These are phyloP conservation scores for Brettanomyces bruxellensis DNA, from an alignment of 805 yeast genomes.

Conservation along the genomic window DNA sequence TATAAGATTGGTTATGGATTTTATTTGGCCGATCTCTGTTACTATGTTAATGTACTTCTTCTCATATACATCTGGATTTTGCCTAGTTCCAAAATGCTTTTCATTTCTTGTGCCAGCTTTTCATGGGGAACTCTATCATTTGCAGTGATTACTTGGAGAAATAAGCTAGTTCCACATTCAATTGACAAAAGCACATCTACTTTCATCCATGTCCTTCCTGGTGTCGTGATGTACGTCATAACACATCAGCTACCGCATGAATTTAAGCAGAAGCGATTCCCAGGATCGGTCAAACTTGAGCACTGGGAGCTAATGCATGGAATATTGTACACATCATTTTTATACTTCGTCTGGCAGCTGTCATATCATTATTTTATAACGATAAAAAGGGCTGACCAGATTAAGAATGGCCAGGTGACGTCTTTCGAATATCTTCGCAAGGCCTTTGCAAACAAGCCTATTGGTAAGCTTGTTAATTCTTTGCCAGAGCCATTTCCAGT, in stretches of 20 bases:
- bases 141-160: conserved; percentile 95
- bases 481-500: conserved; percentile 85
- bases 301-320: conserved; percentile 68
- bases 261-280: conserved; percentile 50
- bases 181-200: conserved; percentile 89
- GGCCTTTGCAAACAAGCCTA: conserved; percentile 49
- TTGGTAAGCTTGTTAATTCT: conserved; percentile 73
- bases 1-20: conserved; percentile 74
- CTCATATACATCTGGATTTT: conserved; percentile 72
- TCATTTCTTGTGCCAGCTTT: conserved; percentile 77
- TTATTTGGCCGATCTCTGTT: conserved; percentile 87
- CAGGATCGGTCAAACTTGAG: conserved; percentile 66
- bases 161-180: conserved; percentile 84
- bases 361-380: conserved; percentile 89
- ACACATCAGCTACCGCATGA: conserved; percentile 62
- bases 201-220: conserved; percentile 87
- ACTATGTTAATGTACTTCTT: conserved; percentile 71
- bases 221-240: conserved; percentile 76
- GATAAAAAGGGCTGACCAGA: conserved; percentile 65
- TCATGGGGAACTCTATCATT: conserved; percentile 84
- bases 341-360: conserved; percentile 85
- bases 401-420: conserved; percentile 77
- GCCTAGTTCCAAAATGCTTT: conserved; percentile 65
- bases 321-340: conserved; percentile 67
- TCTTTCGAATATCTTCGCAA: conserved; percentile 79